A percentile compares a stretch with the other conserved stretches of the same genome.
Evolutionary conservation across 495 filamentous ascomycete species (phyloP).

Genomic region (Jackrogersella minutella): DNA sequence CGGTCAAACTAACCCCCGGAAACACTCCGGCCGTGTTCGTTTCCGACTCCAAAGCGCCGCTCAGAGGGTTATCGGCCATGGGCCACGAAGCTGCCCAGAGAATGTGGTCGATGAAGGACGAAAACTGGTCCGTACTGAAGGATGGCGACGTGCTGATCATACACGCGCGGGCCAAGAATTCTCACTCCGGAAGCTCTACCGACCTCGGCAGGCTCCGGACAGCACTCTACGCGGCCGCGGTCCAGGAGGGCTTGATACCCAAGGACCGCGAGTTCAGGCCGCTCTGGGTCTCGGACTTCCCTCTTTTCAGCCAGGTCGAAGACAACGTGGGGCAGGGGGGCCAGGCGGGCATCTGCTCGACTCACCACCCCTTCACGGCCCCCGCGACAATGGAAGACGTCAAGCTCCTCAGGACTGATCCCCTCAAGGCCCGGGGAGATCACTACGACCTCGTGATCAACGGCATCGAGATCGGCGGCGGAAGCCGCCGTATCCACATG

Average conservation of each 20-base stretch:
- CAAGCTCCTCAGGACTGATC: slow-evolving; percentile 74
- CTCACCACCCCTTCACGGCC: slow-evolving; percentile 96
- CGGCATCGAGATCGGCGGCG: slow-evolving; percentile 92
- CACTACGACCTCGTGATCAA: slow-evolving; percentile 97
- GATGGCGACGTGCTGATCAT: slow-evolving; percentile 81
- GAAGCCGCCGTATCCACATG: slow-evolving; percentile 90
- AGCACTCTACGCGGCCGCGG: slow-evolving; percentile 71
- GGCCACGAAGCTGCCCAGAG: slow-evolving; percentile 68
- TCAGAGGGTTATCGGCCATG: slow-evolving; percentile 75
- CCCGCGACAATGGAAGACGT: slow-evolving; percentile 77
- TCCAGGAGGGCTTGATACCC: slow-evolving; percentile 64
- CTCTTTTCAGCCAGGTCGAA: slow-evolving; percentile 78
- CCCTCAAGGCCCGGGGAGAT: slow-evolving; percentile 75
- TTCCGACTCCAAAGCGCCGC: slow-evolving; percentile 71
- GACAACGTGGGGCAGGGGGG: slow-evolving; percentile 84
- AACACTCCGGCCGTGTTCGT: slow-evolving; percentile 81
- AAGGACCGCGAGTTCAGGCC: slow-evolving; percentile 67
- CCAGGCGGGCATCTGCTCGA: slow-evolving; percentile 78
- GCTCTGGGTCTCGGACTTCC: slow-evolving; percentile 89
- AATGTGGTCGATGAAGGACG: slow-evolving; percentile 22
- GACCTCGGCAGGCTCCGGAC: slow-evolving; percentile 78
- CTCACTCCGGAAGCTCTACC: slow-evolving; percentile 75
- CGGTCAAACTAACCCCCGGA: slow-evolving; percentile 67
- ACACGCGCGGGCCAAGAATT: slow-evolving; percentile 73
- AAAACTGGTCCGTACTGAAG: slow-evolving; percentile 43